Evolutionary conservation across 192 early-diverging fungal genomes (phyloP), one percentile per base, ranked within the genome.

Genomic region (Coemansia sp.): DNA sequence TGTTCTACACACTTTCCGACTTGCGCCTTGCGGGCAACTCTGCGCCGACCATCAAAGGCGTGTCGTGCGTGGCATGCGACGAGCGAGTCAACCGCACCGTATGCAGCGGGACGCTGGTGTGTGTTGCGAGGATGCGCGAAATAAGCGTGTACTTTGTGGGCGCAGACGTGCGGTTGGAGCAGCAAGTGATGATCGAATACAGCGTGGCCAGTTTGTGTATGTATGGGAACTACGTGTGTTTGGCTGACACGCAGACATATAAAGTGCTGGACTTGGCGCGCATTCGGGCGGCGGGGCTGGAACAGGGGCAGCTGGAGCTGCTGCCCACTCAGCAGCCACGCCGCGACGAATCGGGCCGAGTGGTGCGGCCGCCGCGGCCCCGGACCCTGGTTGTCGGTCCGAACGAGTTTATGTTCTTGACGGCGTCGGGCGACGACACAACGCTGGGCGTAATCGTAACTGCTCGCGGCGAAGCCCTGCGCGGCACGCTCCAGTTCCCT

Each of bases 361-460:
- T 72, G 17, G 59, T 73, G 22, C 59, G 78, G 6, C 78, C 78
- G 23, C 78, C 78, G 24, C 68, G 78, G 4, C 78, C 78, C 1
- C 72, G 67, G 41, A 81, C 78, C 17, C 65, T 81, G 59, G 78
- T 81, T 1, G 78, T 73, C 2, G 78, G 78, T 0, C 59, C 69
- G 15, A 58, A 69, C 60, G 78, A 81, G 62, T 81, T 81, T 45
- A 75, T 81, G 78, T 75, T 81, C 19, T 60, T 81, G 56, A 73
- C 78, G 25, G 32, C 72, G 17, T 81, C 78, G 2, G 73, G 69
- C 14, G 70, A 68, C 21, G 69, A 62, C 29, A 32, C 69, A 1
- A 81, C 79, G 35, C 48, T 81, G 56, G 79, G 79, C 48, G 79
- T 81, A 24, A 81, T 81, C 3, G 73, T 81, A n/a, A 75, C 79